A percentile compares a stretch with the other conserved stretches of the same genome.
Evolutionary conservation across 2,329 filamentous ascomycete species (phyloP).

Genomic region (Cytospora piceae): DNA sequence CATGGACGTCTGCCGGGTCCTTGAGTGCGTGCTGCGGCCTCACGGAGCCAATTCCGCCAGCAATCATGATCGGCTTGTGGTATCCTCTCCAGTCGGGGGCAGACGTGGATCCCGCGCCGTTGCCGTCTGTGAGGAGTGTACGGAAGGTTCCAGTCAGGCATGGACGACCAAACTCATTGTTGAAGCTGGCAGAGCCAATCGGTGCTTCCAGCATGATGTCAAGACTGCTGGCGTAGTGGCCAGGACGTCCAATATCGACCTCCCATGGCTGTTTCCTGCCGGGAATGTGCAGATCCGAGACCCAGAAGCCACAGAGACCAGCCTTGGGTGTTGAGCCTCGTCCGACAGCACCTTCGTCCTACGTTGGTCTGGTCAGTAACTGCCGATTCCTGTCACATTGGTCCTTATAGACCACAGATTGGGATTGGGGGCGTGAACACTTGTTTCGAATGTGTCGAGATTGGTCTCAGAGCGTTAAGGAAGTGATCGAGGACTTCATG

Average conservation of each 20-base stretch:
- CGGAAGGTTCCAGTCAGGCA: slow-evolving; percentile 89
- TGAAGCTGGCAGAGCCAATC: slow-evolving; percentile 92
- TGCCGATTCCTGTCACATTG: neutral
- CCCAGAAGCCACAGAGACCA: slow-evolving; percentile 89
- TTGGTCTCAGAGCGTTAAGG: neutral
- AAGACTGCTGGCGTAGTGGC: slow-evolving; percentile 89
- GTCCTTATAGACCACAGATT: neutral
- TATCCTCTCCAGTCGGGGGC: slow-evolving; percentile 79
- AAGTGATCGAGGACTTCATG: too few relatives aligned
- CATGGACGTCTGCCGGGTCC: slow-evolving; percentile 73
- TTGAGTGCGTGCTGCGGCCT: slow-evolving; percentile 91
- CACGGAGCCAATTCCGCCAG: slow-evolving; percentile 91
- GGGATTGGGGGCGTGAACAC: slow-evolving; percentile 15
- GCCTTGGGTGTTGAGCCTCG: slow-evolving; percentile 92
- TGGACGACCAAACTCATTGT: slow-evolving; percentile 96
- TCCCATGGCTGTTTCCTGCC: slow-evolving; percentile 87
- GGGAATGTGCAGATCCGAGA: slow-evolving; percentile 91
- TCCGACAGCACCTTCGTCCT: slow-evolving; percentile 89
- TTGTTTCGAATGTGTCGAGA: slow-evolving; percentile 10
- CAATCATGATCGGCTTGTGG: slow-evolving; percentile 99
- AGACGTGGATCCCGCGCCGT: slow-evolving; percentile 49
- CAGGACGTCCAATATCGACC: slow-evolving; percentile 82
- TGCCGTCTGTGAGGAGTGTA: slow-evolving; percentile 76
- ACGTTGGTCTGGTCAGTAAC: slow-evolving; percentile 15
- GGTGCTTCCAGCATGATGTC: slow-evolving; percentile 98